A percentile compares a stretch with the other conserved stretches of the same genome.
Evolutionary conservation across 257 asterid species (phyloP).

Genomic region (Ballota nigra): DNA sequence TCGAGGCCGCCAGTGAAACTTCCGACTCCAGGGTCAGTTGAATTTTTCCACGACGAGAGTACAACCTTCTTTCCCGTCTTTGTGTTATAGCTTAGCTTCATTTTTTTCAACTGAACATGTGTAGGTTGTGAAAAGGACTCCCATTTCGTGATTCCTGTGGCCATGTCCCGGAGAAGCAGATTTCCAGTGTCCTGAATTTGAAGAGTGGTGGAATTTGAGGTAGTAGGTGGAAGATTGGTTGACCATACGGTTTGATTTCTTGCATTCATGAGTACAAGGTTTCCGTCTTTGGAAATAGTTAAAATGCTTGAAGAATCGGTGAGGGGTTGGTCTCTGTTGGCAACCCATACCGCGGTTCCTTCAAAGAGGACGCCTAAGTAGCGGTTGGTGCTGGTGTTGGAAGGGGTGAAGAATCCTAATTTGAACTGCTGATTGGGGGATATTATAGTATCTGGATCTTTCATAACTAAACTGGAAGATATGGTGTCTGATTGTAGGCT

Average conservation of each 20-base stretch:
- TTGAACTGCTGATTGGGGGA: neutral
- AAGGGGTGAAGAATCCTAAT: neutral
- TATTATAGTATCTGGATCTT: constrained; percentile 21
- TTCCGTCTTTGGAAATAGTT: neutral
- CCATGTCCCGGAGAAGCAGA: neutral
- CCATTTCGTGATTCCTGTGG: constrained; percentile 26
- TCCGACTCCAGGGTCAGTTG: neutral
- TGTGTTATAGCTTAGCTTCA: constrained; percentile 32
- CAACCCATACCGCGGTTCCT: neutral
- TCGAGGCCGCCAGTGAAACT: neutral
- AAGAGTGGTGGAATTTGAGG: too few species aligned
- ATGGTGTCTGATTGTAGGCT: constrained; percentile 30
- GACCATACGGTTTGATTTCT: neutral
- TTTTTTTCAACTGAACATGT: constrained; percentile 24
- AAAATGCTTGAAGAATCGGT: neutral
- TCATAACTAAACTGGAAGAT: constrained; percentile 10
- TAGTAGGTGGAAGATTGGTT: too few species aligned
- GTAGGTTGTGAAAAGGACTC: constrained; percentile 45
- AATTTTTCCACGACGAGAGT: neutral
- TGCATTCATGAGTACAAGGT: neutral
- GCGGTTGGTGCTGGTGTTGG: neutral
- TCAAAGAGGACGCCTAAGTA: neutral
- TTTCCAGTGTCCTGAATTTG: neutral
- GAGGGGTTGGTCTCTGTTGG: constrained; percentile 5
- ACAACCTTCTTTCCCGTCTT: constrained; percentile 35